Conservation (phyloP, 768 basidiomycete species). For the Lepiota venenata region DNA sequence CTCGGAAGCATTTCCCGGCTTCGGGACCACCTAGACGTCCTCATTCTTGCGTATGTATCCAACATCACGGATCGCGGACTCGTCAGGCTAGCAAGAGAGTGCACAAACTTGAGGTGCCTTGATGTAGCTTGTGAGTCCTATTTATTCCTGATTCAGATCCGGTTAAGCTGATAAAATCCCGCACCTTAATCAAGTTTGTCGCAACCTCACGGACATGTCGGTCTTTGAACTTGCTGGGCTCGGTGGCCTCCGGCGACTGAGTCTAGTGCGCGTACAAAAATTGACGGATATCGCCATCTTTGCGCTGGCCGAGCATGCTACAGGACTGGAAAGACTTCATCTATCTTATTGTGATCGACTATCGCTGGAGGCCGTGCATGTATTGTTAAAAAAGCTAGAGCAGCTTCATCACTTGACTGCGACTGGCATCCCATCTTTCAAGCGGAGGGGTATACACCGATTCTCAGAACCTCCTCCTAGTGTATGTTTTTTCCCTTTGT, state of each 20-base stretch:
- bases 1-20: conserved; percentile 68
- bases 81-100: conserved; percentile 63
- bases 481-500: conserved; percentile 33
- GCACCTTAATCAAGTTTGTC: conserved; percentile 56
- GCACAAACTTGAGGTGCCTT: conserved; percentile 71
- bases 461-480: conserved; percentile 74
- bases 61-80: conserved; percentile 80
- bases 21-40: conserved; percentile 70
- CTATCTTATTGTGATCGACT: conserved; percentile 84
- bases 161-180: conserved; percentile 8
- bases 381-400: conserved; percentile 56
- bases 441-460: conserved; percentile 61
- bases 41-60: conserved; percentile 77
- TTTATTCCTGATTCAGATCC: neutral
- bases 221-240: conserved; percentile 78
- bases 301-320: conserved; percentile 71
- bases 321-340: conserved; percentile 73
- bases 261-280: conserved; percentile 75
- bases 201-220: conserved; percentile 79
- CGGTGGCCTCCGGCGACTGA: conserved; percentile 67
- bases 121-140: conserved; percentile 79
- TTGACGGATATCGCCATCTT: conserved; percentile 83
- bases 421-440: conserved; percentile 77
- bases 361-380: conserved; percentile 71
- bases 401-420: conserved; percentile 72